Evolutionary conservation across 345 rosid genomes (phyloP), one percentile per base, ranked within the genome.

Genomic region (Camelina neglecta): DNA sequence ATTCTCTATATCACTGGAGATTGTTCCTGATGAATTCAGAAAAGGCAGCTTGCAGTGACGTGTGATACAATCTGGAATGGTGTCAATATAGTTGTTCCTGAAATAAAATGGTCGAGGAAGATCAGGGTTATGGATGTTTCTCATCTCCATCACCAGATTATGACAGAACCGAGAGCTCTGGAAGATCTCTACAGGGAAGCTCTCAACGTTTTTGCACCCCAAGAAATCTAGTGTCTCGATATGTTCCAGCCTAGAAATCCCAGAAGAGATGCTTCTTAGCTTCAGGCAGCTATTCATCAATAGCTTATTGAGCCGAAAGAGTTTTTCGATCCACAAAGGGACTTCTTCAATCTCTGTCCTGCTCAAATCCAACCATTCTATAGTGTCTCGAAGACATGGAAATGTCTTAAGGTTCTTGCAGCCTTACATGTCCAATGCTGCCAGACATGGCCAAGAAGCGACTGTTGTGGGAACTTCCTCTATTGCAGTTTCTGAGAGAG

Each of bases 251-350:
- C 1, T 63, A 18, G 11, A 8, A 0, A 73, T 63, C 42, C n/a
- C 61, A 41, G 76, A 73, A 18, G 69, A 73, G 54, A 73, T 73
- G 62, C 76, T 62, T 63, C 15, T 41, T 41, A 73, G 62, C 69
- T 73, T 73, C 76, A 51, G 8, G 63, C 76, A 73, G 45, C 69
- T 41, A 33, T 73, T 73, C 76, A 73, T 73, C 70, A 73, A 60
- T 36, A 71, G 67, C 36, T 71, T 71, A 36, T 16, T 60, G 38
- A 71, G 67, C 39, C 36, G 36, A 6, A 10, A 10, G 26, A 71
- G 49, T 11, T 71, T 8, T 13, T 33, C 11, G 24, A 71, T 36
- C 66, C 7, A 0, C 4, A 4, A 35, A 9, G 75, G 75, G 48
- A 59, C 75, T 71, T 71, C 75, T 59, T 71, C 67, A 2, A 71